Evolutionary conservation across 192 early-diverging fungal species (phyloP).

Genomic region (Coemansia sp.): DNA sequence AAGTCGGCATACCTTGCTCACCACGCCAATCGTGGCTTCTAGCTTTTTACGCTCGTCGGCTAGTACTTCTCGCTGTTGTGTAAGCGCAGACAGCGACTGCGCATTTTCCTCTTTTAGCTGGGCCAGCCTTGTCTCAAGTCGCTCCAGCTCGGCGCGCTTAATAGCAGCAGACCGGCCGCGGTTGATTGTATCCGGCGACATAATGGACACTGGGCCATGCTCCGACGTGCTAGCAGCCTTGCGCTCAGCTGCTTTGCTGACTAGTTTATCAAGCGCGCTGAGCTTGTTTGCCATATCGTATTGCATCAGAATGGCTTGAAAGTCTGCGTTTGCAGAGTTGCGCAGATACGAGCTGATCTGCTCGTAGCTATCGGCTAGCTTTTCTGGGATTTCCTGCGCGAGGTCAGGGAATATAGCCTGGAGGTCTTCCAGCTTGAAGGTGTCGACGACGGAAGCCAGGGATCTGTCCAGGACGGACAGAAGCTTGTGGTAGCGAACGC

Average conservation of each 20-base stretch:
- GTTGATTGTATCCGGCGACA: slow-evolving; percentile 44
- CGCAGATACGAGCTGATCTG: slow-evolving; percentile 48
- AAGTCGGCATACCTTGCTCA: slow-evolving; percentile 9
- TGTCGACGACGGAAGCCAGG: slow-evolving; percentile 46
- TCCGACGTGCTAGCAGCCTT: slow-evolving; percentile 8
- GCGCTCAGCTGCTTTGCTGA: slow-evolving; percentile 35
- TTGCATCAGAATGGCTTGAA: slow-evolving; percentile 52
- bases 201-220: slow-evolving; percentile 19
- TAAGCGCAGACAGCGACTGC: slow-evolving; percentile 10
- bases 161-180: slow-evolving; percentile 37
- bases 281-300: slow-evolving; percentile 47
- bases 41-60: slow-evolving; percentile 18
- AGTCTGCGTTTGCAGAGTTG: slow-evolving; percentile 50
- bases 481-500: slow-evolving; percentile 50
- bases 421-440: slow-evolving; percentile 39
- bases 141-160: slow-evolving; percentile 35
- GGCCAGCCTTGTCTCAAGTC: slow-evolving; percentile 29
- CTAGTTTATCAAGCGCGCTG: slow-evolving; percentile 33
- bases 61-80: slow-evolving; percentile 16
- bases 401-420: slow-evolving; percentile 37
- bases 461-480: slow-evolving; percentile 50
- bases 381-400: slow-evolving; percentile 45
- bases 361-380: slow-evolving; percentile 46
- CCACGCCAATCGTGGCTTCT: slow-evolving; percentile 15
- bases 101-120: slow-evolving; percentile 27